Percentiles rank a stretch among this genome's conserved stretches.
These are phyloP conservation scores for Hyaloscypha variabilis DNA, from an alignment of 495 filamentous ascomycete species.

Conservation along the genomic window DNA sequence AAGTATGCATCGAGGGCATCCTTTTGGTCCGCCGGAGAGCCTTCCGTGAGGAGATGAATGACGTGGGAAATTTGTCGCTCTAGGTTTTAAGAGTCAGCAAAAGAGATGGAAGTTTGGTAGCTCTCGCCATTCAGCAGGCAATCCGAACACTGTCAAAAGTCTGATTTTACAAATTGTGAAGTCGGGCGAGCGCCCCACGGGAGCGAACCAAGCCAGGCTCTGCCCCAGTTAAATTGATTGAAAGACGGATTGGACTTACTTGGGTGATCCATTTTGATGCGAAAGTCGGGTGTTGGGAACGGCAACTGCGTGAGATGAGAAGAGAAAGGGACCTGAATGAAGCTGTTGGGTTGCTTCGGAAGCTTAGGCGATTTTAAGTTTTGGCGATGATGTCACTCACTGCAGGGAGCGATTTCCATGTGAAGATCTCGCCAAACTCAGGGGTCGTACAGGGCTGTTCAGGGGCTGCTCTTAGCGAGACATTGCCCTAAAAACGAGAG, in stretches of 20 bases:
- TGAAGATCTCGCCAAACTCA: background rate
- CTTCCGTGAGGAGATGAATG: slow-evolving; percentile 68
- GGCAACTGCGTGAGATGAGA: background rate
- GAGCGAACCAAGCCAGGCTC: no score
- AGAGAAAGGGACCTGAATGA: background rate
- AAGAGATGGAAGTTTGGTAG: background rate
- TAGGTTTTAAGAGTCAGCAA: slow-evolving; percentile 16
- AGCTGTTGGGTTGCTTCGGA: background rate
- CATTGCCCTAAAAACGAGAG: no score
- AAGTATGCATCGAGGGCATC: slow-evolving; percentile 70
- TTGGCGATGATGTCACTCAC: background rate
- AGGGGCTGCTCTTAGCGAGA: background rate
- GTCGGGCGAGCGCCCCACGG: no score
- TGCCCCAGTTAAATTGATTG: background rate
- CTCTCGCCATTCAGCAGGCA: background rate
- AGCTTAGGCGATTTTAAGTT: background rate
- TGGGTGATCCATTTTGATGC: slow-evolving; percentile 37
- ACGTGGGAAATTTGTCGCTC: slow-evolving; percentile 56
- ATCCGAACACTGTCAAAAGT: no score
- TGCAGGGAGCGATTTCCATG: background rate
- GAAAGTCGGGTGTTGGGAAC: background rate
- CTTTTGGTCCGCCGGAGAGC: slow-evolving; percentile 62
- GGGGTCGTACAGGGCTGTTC: background rate
- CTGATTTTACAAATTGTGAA: no score
- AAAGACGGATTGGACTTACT: slow-evolving; percentile 20